Evolutionary conservation across 345 rosid species (phyloP).

Genomic region (Salix udensis): DNA sequence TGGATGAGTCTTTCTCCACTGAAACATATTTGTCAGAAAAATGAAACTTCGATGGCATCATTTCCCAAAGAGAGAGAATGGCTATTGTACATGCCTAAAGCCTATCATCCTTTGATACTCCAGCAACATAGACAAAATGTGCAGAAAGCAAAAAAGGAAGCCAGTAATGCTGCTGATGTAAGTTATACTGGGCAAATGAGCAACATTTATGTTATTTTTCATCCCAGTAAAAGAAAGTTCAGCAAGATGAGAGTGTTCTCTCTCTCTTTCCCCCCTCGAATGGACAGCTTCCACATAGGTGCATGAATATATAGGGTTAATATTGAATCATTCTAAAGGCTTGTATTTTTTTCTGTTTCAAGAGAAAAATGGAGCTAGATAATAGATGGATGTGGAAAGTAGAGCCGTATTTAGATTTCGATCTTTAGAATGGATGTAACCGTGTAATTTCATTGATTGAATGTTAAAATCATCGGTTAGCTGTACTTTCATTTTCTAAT

Average conservation of each 20-base stretch:
- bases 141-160: constrained; percentile 46
- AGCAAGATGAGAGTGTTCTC: not conserved
- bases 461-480: not conserved
- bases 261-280: not conserved
- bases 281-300: not conserved
- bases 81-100: constrained; percentile 72
- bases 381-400: constrained; percentile 13
- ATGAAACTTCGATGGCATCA: constrained; percentile 31
- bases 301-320: not conserved
- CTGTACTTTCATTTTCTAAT: too few species aligned
- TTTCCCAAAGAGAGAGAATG: constrained; percentile 43
- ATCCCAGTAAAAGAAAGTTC: not conserved
- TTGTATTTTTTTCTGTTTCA: constrained; percentile 8
- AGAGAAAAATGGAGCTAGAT: constrained; percentile 37
- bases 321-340: not conserved
- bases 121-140: constrained; percentile 67
- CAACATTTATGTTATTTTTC: not conserved
- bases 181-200: constrained; percentile 24
- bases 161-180: constrained; percentile 48
- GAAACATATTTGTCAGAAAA: constrained; percentile 25
- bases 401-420: constrained; percentile 28
- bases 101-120: constrained; percentile 83
- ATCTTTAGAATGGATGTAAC: constrained; percentile 35
- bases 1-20: constrained; percentile 25
- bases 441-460: constrained; percentile 1